Conservation (phyloP, 1,284 basidiomycete species). For the Leccinum cinnamomeum region DNA sequence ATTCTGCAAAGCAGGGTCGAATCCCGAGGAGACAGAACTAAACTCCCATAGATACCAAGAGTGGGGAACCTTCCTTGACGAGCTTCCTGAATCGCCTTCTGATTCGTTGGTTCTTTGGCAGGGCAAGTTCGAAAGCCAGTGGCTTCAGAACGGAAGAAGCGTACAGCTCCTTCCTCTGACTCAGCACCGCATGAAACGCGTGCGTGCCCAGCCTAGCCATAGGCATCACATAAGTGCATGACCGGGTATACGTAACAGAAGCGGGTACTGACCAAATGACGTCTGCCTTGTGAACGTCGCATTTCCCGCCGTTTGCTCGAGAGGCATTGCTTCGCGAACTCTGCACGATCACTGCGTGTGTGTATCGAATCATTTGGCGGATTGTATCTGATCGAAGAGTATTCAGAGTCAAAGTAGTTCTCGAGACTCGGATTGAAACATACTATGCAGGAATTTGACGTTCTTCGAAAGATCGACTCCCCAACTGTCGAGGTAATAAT, state of each 20-base stretch:
- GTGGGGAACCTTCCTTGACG: conserved; percentile 47
- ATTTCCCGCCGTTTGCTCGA: conserved; percentile 38
- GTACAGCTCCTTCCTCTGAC: conserved; percentile 54
- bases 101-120: conserved; percentile 44
- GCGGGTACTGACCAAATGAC: conserved; percentile 60
- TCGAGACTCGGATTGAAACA: conserved; percentile 24
- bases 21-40: conserved; percentile 7
- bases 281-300: conserved; percentile 47
- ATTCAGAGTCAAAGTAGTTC: conserved; percentile 3
- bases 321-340: conserved; percentile 49
- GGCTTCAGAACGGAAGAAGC: conserved; percentile 43
- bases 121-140: conserved; percentile 51
- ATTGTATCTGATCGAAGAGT: conserved; percentile 48
- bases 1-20: neutral
- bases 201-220: conserved; percentile 73
- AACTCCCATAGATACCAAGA: conserved; percentile 28
- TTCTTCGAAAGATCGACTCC: conserved; percentile 46
- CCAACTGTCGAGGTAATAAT: conserved; percentile 74
- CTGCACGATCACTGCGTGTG: conserved; percentile 51
- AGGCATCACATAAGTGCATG: conserved; percentile 7
- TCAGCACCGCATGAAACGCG: conserved; percentile 70
- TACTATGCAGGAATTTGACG: conserved; percentile 54
- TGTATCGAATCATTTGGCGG: conserved; percentile 56
- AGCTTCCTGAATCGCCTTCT: conserved; percentile 46
- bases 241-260: neutral